Evolutionary conservation across 495 filamentous ascomycete species (phyloP).

Genomic region (Aspergillus haitiensis): DNA sequence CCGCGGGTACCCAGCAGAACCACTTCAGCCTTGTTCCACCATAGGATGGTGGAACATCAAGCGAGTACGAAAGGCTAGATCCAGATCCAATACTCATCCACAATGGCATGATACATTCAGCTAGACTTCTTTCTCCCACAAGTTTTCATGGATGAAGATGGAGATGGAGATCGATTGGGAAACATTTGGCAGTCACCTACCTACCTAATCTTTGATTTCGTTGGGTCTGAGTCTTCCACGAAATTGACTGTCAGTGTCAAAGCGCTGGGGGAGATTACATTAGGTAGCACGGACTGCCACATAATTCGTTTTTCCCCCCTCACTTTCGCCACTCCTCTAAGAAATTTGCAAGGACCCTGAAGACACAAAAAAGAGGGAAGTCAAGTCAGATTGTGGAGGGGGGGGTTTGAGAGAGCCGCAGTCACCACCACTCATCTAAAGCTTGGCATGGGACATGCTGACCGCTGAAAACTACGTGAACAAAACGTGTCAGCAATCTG

Average conservation of each 20-base stretch:
- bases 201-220: not conserved
- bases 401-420: not conserved
- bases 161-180: too few species aligned
- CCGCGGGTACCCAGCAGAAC: not conserved
- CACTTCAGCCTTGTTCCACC: not conserved
- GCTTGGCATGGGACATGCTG: not conserved
- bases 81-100: not conserved
- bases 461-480: too few species aligned
- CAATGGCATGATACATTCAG: not conserved
- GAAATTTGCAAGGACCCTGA: conserved; percentile 1
- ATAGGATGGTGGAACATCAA: not conserved
- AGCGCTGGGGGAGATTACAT: not conserved
- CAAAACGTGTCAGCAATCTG: too few species aligned
- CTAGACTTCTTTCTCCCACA: too few species aligned
- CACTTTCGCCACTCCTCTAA: not conserved
- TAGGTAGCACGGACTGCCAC: not conserved
- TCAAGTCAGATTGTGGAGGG: not conserved
- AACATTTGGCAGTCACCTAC: not conserved
- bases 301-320: not conserved
- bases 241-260: not conserved
- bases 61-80: not conserved
- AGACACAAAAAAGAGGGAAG: not conserved
- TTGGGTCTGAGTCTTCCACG: not conserved
- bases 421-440: not conserved
- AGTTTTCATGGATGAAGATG: too few species aligned